These are phyloP conservation scores for Decorospora gaudefroyi DNA, from an alignment of 2,329 filamentous ascomycete species.

Conservation along the genomic window DNA sequence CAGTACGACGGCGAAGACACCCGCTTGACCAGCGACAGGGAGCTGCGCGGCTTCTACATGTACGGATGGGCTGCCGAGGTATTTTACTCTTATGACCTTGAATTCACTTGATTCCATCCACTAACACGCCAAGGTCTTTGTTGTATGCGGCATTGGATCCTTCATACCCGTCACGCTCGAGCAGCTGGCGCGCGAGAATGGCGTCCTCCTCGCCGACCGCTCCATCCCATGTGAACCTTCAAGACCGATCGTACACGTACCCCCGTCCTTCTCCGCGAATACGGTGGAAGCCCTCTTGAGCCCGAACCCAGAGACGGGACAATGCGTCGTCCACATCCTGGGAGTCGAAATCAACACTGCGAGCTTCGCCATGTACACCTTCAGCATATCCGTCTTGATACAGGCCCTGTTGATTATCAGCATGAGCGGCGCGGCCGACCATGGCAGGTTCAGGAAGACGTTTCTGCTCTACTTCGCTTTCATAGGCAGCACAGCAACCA, in stretches of 20 bases:
- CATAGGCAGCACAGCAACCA: conserved; percentile 78
- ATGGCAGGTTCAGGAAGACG: conserved; percentile 84
- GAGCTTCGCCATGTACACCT: conserved; percentile 98
- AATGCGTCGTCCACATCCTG: conserved; percentile 82
- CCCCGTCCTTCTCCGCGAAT: conserved; percentile 24
- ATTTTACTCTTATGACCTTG: conserved; percentile 5
- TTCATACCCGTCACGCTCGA: conserved; percentile 97
- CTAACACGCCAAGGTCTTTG: conserved; percentile 66
- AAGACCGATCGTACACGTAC: conserved; percentile 54
- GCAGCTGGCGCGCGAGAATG: conserved; percentile 88
- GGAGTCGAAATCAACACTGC: conserved; percentile 91
- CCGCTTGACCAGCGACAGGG: conserved; percentile 81
- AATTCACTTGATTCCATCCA: not conserved
- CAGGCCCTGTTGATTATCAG: conserved; percentile 92
- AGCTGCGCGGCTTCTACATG: conserved; percentile 92
- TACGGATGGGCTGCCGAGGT: conserved; percentile 92
- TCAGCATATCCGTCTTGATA: conserved; percentile 86
- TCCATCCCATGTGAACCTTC: conserved; percentile 73
- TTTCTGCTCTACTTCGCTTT: conserved; percentile 85
- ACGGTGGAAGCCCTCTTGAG: conserved; percentile 19
- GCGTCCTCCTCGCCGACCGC: conserved; percentile 79
- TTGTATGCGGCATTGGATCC: conserved; percentile 81
- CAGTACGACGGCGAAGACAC: conserved; percentile 84
- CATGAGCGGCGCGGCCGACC: conserved; percentile 94
- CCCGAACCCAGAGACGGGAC: conserved; percentile 49